Evolutionary conservation across 2,329 filamentous ascomycete genomes (phyloP), one percentile per base, ranked within the genome.

Genomic region (Exophiala sp.): DNA sequence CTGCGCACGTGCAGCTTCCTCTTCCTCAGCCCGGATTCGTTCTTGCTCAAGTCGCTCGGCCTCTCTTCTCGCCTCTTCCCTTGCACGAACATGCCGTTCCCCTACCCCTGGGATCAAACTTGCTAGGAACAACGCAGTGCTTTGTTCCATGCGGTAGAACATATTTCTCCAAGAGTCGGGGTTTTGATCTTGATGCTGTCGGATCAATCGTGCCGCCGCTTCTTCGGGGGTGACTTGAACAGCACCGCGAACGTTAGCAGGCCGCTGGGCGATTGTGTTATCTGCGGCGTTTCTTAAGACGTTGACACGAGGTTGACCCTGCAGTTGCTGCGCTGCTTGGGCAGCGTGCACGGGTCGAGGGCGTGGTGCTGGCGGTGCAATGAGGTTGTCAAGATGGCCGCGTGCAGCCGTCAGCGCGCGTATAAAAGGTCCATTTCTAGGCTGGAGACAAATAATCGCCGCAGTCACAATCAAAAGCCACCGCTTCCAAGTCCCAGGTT

Each of bases 101-200:
- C 80, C 80, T 21, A 83, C 70, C 0, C 80, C 80, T 1, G 80
- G 80, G 62, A 80, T 75, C 43, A 83, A 61, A 63, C 77, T 81
- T 0, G 79, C 80, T 27, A 83, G 62, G 52, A 83, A 80, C n/a
- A 83, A 67, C n/a, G 78, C 77, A 34, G 79, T 60, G 1, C 75
- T 75, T 30, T 80, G 70, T 62, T 83, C 80, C 0, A 71, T 63
- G 1, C 72, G 48, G 21, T 56, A 55, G 13, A 60, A 48, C 11
- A 32, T 21, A 37, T 58, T 51, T 35, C 54, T 43, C 46, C 57
- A 49, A 14, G 54, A 50, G 21, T 38, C 51, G 7, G 54, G 52
- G 22, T 56, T 50, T 10, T 39, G 49, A 22, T 54, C 48, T n/a
- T 50, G 54, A n/a, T 58, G 48, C 27, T 55, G 52, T 34, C 51